Evolutionary conservation across 1,284 basidiomycete species (phyloP).

Genomic region (Coniferiporia weirii): DNA sequence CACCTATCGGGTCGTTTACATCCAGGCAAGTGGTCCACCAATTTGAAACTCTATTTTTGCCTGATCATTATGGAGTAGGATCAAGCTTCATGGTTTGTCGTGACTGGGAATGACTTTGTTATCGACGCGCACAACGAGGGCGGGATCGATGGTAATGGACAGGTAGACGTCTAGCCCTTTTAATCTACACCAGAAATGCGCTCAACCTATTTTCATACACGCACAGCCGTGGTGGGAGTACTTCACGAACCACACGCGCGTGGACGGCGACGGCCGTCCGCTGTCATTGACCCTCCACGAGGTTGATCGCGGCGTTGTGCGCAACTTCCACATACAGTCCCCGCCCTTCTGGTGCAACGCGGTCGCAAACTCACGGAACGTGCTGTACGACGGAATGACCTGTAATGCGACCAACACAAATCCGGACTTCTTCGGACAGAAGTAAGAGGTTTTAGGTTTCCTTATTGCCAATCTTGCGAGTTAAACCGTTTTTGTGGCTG

Average conservation of each 20-base stretch:
- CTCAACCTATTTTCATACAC: background rate
- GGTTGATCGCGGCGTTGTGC: slow-evolving; percentile 41
- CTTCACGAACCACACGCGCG: slow-evolving; percentile 38
- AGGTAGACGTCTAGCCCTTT: slow-evolving; percentile 29
- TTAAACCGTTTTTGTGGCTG: no score
- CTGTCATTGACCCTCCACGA: slow-evolving; percentile 54
- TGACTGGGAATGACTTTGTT: slow-evolving; percentile 53
- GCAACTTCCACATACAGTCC: slow-evolving; percentile 49
- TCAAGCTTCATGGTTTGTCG: slow-evolving; percentile 63
- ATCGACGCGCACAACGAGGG: slow-evolving; percentile 56
- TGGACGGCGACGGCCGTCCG: slow-evolving; percentile 57
- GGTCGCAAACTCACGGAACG: slow-evolving; percentile 46
- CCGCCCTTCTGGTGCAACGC: slow-evolving; percentile 67
- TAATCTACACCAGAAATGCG: background rate
- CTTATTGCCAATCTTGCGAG: no score
- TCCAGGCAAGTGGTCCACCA: slow-evolving; percentile 37
- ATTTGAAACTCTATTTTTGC: background rate
- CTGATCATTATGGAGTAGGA: slow-evolving; percentile 29
- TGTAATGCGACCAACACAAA: slow-evolving; percentile 60
- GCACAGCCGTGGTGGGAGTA: slow-evolving; percentile 46
- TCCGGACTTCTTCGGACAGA: slow-evolving; percentile 42
- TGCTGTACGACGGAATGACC: slow-evolving; percentile 56
- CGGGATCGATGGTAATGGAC: slow-evolving; percentile 63
- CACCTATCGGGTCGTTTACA: slow-evolving; percentile 58
- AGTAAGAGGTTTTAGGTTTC: slow-evolving; percentile 31